Conservation (phyloP, 371 early-diverging fungal genomes). For the Batkoa obscura region DNA sequence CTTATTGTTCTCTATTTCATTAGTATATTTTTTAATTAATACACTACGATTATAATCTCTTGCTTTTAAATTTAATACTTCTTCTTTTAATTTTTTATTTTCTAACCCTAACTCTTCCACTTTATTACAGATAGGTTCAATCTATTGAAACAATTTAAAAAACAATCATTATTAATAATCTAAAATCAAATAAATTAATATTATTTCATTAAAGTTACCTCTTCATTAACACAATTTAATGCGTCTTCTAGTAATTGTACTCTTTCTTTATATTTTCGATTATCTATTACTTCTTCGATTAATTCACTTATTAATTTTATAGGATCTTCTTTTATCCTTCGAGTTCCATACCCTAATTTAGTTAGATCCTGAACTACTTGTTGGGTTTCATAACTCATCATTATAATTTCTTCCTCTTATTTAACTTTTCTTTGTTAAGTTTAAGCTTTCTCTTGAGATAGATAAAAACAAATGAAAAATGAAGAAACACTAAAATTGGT, state of each 20-base stretch:
- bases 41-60: too few relatives aligned
- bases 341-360: slow-evolving; percentile 21
- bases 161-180: not conserved
- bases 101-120: too few relatives aligned
- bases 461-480: too few relatives aligned
- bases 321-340: slow-evolving; percentile 34
- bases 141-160: too few relatives aligned
- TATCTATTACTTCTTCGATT: slow-evolving; percentile 21
- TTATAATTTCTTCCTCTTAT: slow-evolving; percentile 33
- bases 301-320: slow-evolving; percentile 27
- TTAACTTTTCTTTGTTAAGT: slow-evolving; percentile 20
- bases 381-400: slow-evolving; percentile 42
- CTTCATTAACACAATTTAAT: slow-evolving; percentile 39
- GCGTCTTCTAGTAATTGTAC: too few relatives aligned
- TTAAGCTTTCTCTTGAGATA: slow-evolving; percentile 10
- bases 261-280: too few relatives aligned
- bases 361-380: slow-evolving; percentile 40
- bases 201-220: slow-evolving; percentile 12
- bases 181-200: not conserved
- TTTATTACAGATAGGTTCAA: too few relatives aligned
- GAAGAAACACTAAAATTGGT: too few relatives aligned
- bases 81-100: too few relatives aligned
- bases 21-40: too few relatives aligned
- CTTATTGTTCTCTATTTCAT: too few relatives aligned
- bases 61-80: too few relatives aligned